Conservation (phyloP, 139 green algal species). For the Ulvella scutata region DNA sequence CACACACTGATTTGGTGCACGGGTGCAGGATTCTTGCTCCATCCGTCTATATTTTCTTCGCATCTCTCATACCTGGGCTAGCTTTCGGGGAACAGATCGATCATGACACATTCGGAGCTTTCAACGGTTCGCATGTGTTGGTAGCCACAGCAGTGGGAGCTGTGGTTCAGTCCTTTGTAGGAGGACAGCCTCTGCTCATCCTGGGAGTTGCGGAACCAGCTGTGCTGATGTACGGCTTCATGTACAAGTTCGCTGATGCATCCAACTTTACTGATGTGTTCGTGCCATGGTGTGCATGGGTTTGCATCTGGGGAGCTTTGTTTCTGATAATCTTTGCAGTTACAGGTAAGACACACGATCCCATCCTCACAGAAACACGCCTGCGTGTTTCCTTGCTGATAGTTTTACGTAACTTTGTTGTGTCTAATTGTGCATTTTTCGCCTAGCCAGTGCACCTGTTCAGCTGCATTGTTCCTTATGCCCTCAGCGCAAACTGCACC, state of each 20-base stretch:
- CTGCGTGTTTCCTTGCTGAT: too few species aligned
- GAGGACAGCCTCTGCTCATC: slow-evolving; percentile 82
- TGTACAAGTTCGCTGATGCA: slow-evolving; percentile 40
- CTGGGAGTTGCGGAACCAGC: slow-evolving; percentile 83
- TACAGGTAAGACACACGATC: neutral
- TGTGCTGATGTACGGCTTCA: slow-evolving; percentile 55
- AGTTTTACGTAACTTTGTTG: too few species aligned
- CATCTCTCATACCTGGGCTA: slow-evolving; percentile 61
- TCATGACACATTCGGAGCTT: slow-evolving; percentile 24
- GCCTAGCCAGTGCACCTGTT: too few species aligned
- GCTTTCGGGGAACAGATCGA: slow-evolving; percentile 73
- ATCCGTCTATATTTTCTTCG: slow-evolving; percentile 69
- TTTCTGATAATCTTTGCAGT: slow-evolving; percentile 37
- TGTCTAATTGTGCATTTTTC: too few species aligned
- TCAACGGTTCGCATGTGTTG: slow-evolving; percentile 51
- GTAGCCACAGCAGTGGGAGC: slow-evolving; percentile 47
- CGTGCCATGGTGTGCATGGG: slow-evolving; percentile 51
- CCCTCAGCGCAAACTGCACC: too few species aligned
- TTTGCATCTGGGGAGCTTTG: slow-evolving; percentile 50
- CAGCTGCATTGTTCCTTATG: too few species aligned
- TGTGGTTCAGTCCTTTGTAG: slow-evolving; percentile 50
- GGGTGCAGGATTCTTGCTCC: slow-evolving; percentile 55
- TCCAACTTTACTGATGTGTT: slow-evolving; percentile 22
- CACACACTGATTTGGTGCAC: neutral
- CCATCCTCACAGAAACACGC: neutral